Conservation (phyloP, 2,329 filamentous ascomycete genomes). For the Fusarium guadeloupense region DNA sequence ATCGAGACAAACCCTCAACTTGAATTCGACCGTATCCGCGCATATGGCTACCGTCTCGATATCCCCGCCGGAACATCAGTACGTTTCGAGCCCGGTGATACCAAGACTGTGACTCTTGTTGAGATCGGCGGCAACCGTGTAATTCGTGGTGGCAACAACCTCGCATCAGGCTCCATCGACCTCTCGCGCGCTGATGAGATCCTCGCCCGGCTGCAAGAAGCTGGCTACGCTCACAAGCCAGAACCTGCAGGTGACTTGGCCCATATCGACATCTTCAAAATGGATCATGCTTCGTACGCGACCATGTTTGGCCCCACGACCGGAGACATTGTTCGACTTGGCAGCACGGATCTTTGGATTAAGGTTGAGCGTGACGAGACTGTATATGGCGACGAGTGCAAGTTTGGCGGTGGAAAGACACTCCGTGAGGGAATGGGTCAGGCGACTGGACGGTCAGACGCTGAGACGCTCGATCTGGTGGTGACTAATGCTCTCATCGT, state of each 20-base stretch:
- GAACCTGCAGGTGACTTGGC: constrained; percentile 67
- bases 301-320: constrained; percentile 94
- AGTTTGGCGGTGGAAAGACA: constrained; percentile 95
- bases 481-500: constrained; percentile 90
- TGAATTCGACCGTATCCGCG: constrained; percentile 82
- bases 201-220: constrained; percentile 70
- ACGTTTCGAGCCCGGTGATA: constrained; percentile 92
- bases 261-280: constrained; percentile 69
- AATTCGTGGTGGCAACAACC: constrained; percentile 83
- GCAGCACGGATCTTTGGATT: constrained; percentile 88
- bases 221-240: constrained; percentile 80
- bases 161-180: constrained; percentile 80
- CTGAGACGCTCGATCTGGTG: constrained; percentile 81
- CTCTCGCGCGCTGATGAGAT: constrained; percentile 70
- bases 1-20: constrained; percentile 92
- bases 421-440: constrained; percentile 96
- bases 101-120: constrained; percentile 88
- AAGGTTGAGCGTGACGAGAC: constrained; percentile 88
- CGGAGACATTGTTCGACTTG: constrained; percentile 84
- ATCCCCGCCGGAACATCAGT: constrained; percentile 92
- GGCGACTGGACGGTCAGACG: constrained; percentile 77
- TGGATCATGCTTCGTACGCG: constrained; percentile 82
- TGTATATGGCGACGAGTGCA: constrained; percentile 89
- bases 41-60: constrained; percentile 88
- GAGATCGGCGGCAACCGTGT: constrained; percentile 84